Conservation (phyloP, 2,329 filamentous ascomycete genomes). For the Graphiopsis chlorocephala region DNA sequence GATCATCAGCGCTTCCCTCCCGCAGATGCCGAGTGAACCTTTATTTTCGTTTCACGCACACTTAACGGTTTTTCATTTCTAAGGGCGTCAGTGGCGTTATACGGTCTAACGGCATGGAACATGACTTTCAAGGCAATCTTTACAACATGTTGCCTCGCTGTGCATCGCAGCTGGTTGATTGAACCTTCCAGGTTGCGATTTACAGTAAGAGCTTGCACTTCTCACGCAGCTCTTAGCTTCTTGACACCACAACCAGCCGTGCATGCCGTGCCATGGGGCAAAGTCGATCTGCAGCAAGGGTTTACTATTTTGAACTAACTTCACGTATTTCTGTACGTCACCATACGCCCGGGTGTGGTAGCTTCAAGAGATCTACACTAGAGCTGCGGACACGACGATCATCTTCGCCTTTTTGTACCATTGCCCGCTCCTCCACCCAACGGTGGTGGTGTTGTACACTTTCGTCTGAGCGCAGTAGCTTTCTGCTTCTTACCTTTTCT, state of each 20-base stretch:
- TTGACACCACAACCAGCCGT: background rate
- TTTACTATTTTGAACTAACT: slow-evolving; percentile 7
- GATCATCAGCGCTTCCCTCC: background rate
- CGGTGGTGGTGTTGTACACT: background rate
- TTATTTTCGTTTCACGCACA: background rate
- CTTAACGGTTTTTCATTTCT: background rate
- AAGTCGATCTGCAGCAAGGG: slow-evolving; percentile 7
- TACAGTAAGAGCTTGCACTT: slow-evolving; percentile 5
- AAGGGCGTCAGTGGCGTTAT: background rate
- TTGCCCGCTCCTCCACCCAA: background rate
- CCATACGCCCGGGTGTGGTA: background rate
- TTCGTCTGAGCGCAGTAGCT: background rate
- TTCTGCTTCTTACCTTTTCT: background rate
- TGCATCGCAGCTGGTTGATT: background rate
- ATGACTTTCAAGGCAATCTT: background rate
- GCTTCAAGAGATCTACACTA: slow-evolving; percentile 4
- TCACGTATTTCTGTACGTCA: slow-evolving; percentile 11
- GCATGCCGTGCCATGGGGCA: slow-evolving; percentile 1
- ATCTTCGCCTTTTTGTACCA: slow-evolving; percentile 3
- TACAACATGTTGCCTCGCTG: background rate
- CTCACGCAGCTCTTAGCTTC: background rate
- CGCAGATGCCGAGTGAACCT: slow-evolving; percentile 4
- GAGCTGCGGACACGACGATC: background rate
- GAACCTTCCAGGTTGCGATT: background rate
- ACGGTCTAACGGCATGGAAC: background rate